Percentiles rank a stretch among this genome's conserved stretches.
phyloP scores from a whole-genome alignment of 257 asterid genomes.

The Avicennia marina region DNA sequence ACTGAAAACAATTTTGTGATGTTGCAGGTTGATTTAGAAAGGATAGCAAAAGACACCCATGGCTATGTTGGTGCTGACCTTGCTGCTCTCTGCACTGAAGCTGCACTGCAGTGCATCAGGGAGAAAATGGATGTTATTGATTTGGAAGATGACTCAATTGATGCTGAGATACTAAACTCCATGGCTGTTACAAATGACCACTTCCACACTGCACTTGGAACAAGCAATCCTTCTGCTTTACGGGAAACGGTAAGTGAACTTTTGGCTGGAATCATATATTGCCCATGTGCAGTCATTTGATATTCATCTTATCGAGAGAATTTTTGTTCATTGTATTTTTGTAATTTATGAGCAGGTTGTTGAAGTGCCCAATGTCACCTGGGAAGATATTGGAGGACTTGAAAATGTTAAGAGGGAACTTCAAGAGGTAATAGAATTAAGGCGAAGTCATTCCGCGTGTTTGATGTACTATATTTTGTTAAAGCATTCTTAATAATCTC shows the following conservation, averaged over 20 bases:
- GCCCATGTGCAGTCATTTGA: neutral
- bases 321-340: neutral
- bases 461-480: constrained; percentile 1
- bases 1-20: neutral
- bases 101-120: constrained; percentile 56
- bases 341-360: constrained; percentile 32
- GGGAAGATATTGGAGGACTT: constrained; percentile 58
- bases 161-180: constrained; percentile 53
- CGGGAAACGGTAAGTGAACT: constrained; percentile 47
- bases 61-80: constrained; percentile 60
- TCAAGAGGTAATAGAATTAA: constrained; percentile 36
- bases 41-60: constrained; percentile 43
- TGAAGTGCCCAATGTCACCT: constrained; percentile 44
- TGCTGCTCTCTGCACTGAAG: constrained; percentile 63
- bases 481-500: constrained; percentile 6
- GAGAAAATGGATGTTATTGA: constrained; percentile 63
- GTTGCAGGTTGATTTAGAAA: constrained; percentile 53
- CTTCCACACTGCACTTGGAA: constrained; percentile 64
- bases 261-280: neutral
- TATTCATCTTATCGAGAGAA: constrained; percentile 4
- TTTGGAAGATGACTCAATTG: constrained; percentile 50
- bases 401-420: constrained; percentile 54
- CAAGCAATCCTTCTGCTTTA: constrained; percentile 59
- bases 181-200: constrained; percentile 62
- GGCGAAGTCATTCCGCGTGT: neutral